Conservation (phyloP, 2,329 filamentous ascomycete genomes). For the Diplocarpon mali region DNA sequence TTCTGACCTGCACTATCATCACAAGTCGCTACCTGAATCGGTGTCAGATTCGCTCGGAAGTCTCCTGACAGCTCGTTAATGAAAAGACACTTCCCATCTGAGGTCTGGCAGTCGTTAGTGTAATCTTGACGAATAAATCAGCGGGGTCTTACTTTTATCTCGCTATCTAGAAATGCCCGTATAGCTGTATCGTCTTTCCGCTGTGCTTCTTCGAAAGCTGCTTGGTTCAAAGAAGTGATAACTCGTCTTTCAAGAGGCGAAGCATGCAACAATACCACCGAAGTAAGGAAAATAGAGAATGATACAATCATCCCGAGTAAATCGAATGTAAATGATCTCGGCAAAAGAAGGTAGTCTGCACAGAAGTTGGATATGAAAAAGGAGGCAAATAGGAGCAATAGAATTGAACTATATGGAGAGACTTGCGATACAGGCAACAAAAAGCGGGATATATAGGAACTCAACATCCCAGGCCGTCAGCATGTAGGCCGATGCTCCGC, state of each 20-base stretch:
- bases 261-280: slow-evolving; percentile 14
- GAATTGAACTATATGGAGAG: slow-evolving; percentile 2
- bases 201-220: slow-evolving; percentile 33
- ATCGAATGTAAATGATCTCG: slow-evolving; percentile 7
- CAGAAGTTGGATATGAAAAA: slow-evolving; percentile 12
- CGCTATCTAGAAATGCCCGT: slow-evolving; percentile 30
- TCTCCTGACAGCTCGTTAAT: slow-evolving; percentile 35
- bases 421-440: slow-evolving; percentile 1
- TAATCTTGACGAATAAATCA: slow-evolving; percentile 6
- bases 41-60: slow-evolving; percentile 35
- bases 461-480: background rate
- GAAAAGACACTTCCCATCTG: slow-evolving; percentile 32
- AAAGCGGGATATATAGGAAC: background rate
- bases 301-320: slow-evolving; percentile 13
- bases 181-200: slow-evolving; percentile 33
- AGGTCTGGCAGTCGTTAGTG: slow-evolving; percentile 26
- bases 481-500: slow-evolving; percentile 4
- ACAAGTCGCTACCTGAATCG: slow-evolving; percentile 33
- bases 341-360: slow-evolving; percentile 19
- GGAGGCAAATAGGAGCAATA: slow-evolving; percentile 1
- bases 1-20: slow-evolving; percentile 31
- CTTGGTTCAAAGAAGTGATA: slow-evolving; percentile 30
- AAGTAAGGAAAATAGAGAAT: slow-evolving; percentile 17
- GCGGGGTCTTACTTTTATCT: slow-evolving; percentile 29
- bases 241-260: slow-evolving; percentile 21